These are phyloP conservation scores for Hypomyces perniciosus DNA, from an alignment of 2,329 filamentous ascomycete genomes.

Conservation along the genomic window DNA sequence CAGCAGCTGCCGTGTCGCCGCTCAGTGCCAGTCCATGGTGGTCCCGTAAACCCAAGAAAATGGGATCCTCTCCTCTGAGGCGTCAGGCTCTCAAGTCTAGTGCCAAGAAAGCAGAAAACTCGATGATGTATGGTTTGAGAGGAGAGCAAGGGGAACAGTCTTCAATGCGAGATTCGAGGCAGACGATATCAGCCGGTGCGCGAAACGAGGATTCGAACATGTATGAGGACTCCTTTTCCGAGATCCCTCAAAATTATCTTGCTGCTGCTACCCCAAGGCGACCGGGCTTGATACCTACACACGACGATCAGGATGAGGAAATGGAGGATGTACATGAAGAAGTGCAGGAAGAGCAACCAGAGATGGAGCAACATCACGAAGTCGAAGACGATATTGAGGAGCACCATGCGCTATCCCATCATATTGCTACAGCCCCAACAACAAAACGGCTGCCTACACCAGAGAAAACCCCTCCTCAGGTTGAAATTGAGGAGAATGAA, in stretches of 20 bases:
- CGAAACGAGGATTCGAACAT: constrained; percentile 26
- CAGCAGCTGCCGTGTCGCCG: constrained; percentile 6
- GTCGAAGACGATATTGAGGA: constrained; percentile 7
- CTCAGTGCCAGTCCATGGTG: constrained; percentile 23
- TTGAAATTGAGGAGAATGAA: constrained; percentile 15
- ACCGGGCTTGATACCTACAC: constrained; percentile 6
- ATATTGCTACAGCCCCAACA: constrained; percentile 30
- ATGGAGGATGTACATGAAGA: constrained; percentile 2
- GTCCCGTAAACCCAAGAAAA: constrained; percentile 31
- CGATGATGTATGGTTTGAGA: neutral
- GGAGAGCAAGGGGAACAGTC: constrained; percentile 4
- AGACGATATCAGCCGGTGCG: constrained; percentile 3
- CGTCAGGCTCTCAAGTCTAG: constrained; percentile 28
- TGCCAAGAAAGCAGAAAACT: constrained; percentile 19
- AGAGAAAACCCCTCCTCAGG: constrained; percentile 44
- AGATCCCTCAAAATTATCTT: constrained; percentile 47
- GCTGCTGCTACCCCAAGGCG: constrained; percentile 42
- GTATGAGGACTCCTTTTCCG: constrained; percentile 53
- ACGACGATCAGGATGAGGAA: constrained; percentile 12
- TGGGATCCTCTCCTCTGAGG: constrained; percentile 26
- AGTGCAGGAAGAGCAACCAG: neutral
- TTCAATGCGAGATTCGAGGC: constrained; percentile 7
- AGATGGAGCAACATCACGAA: constrained; percentile 2
- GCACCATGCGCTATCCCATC: neutral
- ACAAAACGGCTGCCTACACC: constrained; percentile 46